Percentiles rank a stretch among this genome's conserved stretches.
phyloP scores from a whole-genome alignment of 306 rosid genomes.

The Pyrus betulifolia region DNA sequence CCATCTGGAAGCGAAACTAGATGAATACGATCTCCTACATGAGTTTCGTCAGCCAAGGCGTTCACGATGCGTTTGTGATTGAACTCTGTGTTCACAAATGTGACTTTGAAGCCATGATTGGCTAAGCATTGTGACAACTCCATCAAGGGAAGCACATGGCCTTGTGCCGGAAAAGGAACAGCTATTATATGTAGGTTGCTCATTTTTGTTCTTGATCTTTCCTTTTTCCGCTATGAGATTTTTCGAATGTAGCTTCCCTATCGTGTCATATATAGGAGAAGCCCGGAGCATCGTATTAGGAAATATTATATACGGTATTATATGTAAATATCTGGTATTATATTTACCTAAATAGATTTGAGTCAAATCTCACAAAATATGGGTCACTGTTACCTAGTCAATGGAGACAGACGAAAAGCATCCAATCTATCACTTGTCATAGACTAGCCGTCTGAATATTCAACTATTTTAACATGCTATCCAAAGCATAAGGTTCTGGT shows the following conservation, averaged over 20 bases:
- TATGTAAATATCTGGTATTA: no score
- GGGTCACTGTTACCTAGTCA: no score
- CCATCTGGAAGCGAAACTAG: slow-evolving; percentile 50
- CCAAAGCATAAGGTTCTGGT: no score
- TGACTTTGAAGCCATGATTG: slow-evolving; percentile 44
- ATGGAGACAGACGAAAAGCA: no score
- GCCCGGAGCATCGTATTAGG: not conserved
- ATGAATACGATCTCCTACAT: slow-evolving; percentile 8
- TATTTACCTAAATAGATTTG: not conserved
- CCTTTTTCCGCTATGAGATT: not conserved
- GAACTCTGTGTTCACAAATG: slow-evolving; percentile 40
- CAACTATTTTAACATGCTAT: no score
- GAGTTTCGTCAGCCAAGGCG: slow-evolving; percentile 10
- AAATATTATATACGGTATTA: no score
- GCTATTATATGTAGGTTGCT: slow-evolving; percentile 36
- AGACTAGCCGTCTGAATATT: no score
- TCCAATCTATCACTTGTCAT: no score
- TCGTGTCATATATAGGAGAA: not conserved
- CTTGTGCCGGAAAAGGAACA: slow-evolving; percentile 65
- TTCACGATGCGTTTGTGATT: slow-evolving; percentile 27
- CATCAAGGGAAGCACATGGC: slow-evolving; percentile 69
- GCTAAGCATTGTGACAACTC: slow-evolving; percentile 39
- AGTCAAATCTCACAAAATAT: no score
- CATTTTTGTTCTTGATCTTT: not conserved
- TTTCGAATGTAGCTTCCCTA: not conserved